Base-by-base conservation (phyloP, 1,139 yeast genomes). In the Debaryomyces sp. region DNA sequence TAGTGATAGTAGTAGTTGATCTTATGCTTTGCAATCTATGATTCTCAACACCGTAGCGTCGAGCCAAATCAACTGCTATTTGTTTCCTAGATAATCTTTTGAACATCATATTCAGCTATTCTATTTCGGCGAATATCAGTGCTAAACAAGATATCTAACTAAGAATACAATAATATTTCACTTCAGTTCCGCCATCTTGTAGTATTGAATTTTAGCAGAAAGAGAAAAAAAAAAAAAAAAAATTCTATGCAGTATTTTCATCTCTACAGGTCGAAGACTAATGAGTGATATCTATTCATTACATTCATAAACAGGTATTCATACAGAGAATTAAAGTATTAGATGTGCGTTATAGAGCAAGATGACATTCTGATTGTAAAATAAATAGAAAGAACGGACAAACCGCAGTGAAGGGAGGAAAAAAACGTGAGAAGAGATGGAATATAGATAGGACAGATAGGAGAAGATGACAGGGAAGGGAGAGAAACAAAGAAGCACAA, bases 201-300 rank as follows among this genome's bases (percentile, higher is more conserved):
- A 18, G 13, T n/a, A 36, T 15, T 27, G 42, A 27, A 17, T 37
- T 30, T 43, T 30, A 23, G 37, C 34, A 27, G 35, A 27, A 18
- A 15, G 26, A 21, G 24, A 29, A 36, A 36, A 43, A 43, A 43
- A 43, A 43, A n/a, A 43, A 43, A 36, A 35, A 35, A 15, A 7
- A 18, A 3, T 18, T 13, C 5, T 30, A 30, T 41, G 36, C 43
- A 41, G 43, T 30, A n/a, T 17, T 21, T 27, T 8, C 22, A 39
- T 10, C 29, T 9, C 43, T 29, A 39, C 24, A 41, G 17, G 15
- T 7, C 3, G 17, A 15, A n/a, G 42, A 8, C 32, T 17, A n/a
- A 40, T 12, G 21, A 41, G 29, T 21, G 40, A 43, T 35, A 34
- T 43, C 46, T 43, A 43, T 43, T 43, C 41, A 37, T 43, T 35